phyloP scores from a whole-genome alignment of 768 basidiomycete species.

The Baorangia bicolor region DNA sequence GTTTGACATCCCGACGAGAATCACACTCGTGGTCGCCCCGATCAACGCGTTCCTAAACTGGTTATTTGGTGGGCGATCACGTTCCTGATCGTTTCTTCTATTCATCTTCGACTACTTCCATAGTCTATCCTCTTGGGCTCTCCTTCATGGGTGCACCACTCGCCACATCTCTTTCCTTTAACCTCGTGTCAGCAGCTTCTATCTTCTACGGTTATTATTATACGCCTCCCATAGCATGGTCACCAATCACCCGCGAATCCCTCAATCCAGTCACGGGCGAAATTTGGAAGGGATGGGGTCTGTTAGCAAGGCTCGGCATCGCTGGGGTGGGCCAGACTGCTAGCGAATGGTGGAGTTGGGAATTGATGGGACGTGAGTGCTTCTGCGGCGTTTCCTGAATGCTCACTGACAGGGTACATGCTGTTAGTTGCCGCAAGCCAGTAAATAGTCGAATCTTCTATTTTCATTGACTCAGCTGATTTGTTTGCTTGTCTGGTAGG shows the following conservation, averaged over 20 bases:
- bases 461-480: neutral
- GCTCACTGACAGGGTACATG: neutral
- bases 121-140: conserved; percentile 57
- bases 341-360: conserved; percentile 98
- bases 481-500: conserved; percentile 37
- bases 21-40: conserved; percentile 80
- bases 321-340: conserved; percentile 83
- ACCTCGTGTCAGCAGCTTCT: conserved; percentile 68
- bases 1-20: conserved; percentile 81
- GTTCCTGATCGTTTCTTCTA: neutral
- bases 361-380: conserved; percentile 58
- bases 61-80: conserved; percentile 60
- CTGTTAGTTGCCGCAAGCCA: conserved; percentile 51
- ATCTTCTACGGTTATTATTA: conserved; percentile 63
- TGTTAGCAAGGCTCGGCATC: conserved; percentile 72
- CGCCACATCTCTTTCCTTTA: conserved; percentile 86
- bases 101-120: neutral
- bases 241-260: conserved; percentile 32
- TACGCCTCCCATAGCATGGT: conserved; percentile 76
- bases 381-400: neutral
- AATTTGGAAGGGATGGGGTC: conserved; percentile 64
- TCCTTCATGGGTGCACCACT: conserved; percentile 94
- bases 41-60: conserved; percentile 83
- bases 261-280: conserved; percentile 53
- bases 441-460: conserved; percentile 29